A percentile compares a stretch with the other conserved stretches of the same genome.
Evolutionary conservation across 2,329 filamentous ascomycete species (phyloP).

Genomic region (Xylaria sp.): DNA sequence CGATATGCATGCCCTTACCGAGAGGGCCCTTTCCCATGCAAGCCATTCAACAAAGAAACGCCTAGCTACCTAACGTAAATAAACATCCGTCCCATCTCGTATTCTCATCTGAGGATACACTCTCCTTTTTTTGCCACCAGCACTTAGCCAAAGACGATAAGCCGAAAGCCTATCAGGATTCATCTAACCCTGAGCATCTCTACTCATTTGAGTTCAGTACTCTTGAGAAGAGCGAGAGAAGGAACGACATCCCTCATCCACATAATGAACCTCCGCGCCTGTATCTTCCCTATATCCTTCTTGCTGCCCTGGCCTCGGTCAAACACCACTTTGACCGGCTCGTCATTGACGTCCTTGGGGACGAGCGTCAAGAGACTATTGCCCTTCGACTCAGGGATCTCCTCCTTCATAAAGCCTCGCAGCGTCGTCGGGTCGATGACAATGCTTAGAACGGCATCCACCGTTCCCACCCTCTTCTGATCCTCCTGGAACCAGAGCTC

Average conservation of each 20-base stretch:
- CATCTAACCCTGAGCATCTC: no score
- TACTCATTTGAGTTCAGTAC: neutral
- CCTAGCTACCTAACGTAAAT: no score
- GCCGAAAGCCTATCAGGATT: no score
- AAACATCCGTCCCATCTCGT: no score
- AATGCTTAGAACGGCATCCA: conserved; percentile 17
- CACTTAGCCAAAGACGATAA: no score
- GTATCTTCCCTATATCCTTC: conserved; percentile 31
- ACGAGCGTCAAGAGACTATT: conserved; percentile 26
- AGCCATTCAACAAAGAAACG: no score
- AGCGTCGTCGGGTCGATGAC: conserved; percentile 31
- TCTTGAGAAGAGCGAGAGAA: conserved; percentile 22
- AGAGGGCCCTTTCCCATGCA: no score
- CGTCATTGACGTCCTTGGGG: neutral
- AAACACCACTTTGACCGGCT: conserved; percentile 30
- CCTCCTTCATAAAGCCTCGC: conserved; percentile 22
- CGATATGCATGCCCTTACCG: no score
- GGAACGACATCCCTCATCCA: conserved; percentile 34
- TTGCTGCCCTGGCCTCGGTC: conserved; percentile 30
- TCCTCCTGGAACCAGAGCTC: conserved; percentile 31
- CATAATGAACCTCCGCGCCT: conserved; percentile 31
- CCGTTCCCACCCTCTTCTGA: conserved; percentile 18
- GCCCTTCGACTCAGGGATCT: conserved; percentile 23
- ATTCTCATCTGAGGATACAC: no score
- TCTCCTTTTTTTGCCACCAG: no score